Base-by-base conservation (phyloP, 805 yeast genomes). In the Candida ponderosae region DNA sequence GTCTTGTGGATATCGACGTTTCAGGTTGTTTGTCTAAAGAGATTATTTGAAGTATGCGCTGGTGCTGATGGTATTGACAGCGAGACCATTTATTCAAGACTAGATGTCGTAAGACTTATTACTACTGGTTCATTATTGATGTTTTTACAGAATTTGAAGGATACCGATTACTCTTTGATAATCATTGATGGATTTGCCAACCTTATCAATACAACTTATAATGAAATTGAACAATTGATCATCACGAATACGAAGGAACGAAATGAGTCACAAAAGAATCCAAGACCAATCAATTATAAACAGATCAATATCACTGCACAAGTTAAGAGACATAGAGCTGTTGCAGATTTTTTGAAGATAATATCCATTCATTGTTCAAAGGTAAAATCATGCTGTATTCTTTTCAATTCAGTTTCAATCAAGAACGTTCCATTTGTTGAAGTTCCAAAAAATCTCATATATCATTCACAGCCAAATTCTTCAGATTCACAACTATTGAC, bases 1-100 rank as follows among this genome's bases (percentile, higher is more conserved):
- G 51, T 49, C 5, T 32, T 52, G 0, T 50, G 54, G 53, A 43
- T 52, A 8, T 38, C 55, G 1, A 48, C 52, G 40, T 28, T 47
- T 29, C 50, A 46, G 30, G 19, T n/a, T n/a, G 17, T 1, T 7
- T 47, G 3, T 44, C 39, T n/a, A 8, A 29, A 3, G 35, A 33
- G n/a, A 29, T 18, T 9, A 15, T 36, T 10, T 13, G 24, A 19
- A 30, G 8, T 10, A 19, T 31, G 2, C 6, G 34, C 9, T 24
- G 27, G 13, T 24, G 13, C 9, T 13, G 26, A 26, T 21, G 44
- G 32, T 33, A 13, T 15, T n/a, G 11, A 35, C 15, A 6, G 33
- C 3, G 14, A 15, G 4, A 24, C 36, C 36, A 17, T n/a, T n/a
- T n/a, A 33, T 14, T 24, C 13, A 21, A 40, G 27, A 5, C 28